Evolutionary conservation across 345 rosid species (phyloP).

Genomic region (Clarkia xantiana): DNA sequence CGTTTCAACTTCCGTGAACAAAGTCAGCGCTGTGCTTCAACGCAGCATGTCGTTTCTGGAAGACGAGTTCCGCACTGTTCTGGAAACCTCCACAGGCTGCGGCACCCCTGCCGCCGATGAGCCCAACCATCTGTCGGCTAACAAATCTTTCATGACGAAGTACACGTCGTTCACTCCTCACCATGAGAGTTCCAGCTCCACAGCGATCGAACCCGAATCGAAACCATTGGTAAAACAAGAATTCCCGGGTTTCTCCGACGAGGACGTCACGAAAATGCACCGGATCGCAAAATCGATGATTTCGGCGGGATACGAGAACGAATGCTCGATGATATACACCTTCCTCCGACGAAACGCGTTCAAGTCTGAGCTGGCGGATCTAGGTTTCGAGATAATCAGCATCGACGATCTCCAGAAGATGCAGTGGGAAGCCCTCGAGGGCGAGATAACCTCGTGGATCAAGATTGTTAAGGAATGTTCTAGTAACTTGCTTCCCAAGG

Average conservation of each 20-base stretch:
- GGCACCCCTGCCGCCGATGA: constrained; percentile 8
- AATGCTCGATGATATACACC: constrained; percentile 42
- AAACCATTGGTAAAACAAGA: constrained; percentile 5
- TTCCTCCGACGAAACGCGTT: constrained; percentile 39
- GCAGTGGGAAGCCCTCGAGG: constrained; percentile 62
- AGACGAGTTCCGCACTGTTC: constrained; percentile 48
- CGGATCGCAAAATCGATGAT: constrained; percentile 51
- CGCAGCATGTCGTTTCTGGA: constrained; percentile 46
- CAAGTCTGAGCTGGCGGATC: constrained; percentile 26
- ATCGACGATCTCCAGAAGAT: constrained; percentile 59
- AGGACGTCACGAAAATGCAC: constrained; percentile 26
- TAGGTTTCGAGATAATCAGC: constrained; percentile 46
- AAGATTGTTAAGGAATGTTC: constrained; percentile 35
- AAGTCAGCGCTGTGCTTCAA: constrained; percentile 33
- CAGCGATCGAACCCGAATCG: constrained; percentile 1
- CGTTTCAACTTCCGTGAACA: constrained; percentile 20
- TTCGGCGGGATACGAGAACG: constrained; percentile 49
- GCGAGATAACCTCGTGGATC: constrained; percentile 55
- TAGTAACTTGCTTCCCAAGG: constrained; percentile 27
- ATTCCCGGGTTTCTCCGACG: constrained; percentile 30
- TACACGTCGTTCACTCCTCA: constrained; percentile 6
- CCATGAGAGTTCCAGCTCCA: constrained; percentile 8
- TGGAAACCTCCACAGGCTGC: constrained; percentile 18
- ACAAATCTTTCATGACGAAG: constrained; percentile 19
- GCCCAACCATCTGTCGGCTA: not conserved